phyloP scores from a whole-genome alignment of 495 filamentous ascomycete species.

The Aspergillus kassunensis region DNA sequence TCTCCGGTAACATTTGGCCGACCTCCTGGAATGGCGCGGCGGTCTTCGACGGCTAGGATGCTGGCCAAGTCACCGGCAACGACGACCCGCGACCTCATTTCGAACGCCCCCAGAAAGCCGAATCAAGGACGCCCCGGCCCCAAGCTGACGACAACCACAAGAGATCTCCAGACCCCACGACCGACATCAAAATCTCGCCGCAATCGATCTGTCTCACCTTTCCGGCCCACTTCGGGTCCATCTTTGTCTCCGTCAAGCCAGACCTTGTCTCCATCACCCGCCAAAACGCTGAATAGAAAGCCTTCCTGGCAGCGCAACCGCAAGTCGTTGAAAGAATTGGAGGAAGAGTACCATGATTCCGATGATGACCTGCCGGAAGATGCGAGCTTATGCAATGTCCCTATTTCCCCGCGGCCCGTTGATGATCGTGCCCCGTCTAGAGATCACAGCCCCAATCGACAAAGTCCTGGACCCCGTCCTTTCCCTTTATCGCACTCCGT shows the following conservation, averaged over 20 bases:
- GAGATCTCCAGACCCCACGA: constrained; percentile 25
- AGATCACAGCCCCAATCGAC: constrained; percentile 51
- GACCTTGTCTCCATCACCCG: constrained; percentile 38
- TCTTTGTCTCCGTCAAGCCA: constrained; percentile 27
- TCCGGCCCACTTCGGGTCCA: constrained; percentile 29
- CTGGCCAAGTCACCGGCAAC: constrained; percentile 29
- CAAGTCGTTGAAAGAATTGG: constrained; percentile 75
- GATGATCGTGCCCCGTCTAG: constrained; percentile 57
- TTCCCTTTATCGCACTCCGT: constrained; percentile 40
- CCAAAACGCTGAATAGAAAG: constrained; percentile 31
- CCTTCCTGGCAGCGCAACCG: constrained; percentile 68
- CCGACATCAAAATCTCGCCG: constrained; percentile 27
- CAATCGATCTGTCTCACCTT: constrained; percentile 39
- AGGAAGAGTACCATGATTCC: constrained; percentile 81
- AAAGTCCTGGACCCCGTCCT: constrained; percentile 36
- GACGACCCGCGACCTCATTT: constrained; percentile 41
- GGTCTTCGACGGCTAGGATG: constrained; percentile 32
- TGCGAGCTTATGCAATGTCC: constrained; percentile 87
- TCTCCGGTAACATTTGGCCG: constrained; percentile 29
- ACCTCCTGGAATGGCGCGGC: constrained; percentile 24
- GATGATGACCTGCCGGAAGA: constrained; percentile 94
- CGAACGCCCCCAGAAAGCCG: constrained; percentile 45
- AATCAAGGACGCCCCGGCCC: constrained; percentile 23
- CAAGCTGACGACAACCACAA: constrained; percentile 21
- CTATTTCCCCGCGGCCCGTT: constrained; percentile 80